Evolutionary conservation across 208 protist genomes (phyloP).

Genomic region (Trypanosoma avium): DNA sequence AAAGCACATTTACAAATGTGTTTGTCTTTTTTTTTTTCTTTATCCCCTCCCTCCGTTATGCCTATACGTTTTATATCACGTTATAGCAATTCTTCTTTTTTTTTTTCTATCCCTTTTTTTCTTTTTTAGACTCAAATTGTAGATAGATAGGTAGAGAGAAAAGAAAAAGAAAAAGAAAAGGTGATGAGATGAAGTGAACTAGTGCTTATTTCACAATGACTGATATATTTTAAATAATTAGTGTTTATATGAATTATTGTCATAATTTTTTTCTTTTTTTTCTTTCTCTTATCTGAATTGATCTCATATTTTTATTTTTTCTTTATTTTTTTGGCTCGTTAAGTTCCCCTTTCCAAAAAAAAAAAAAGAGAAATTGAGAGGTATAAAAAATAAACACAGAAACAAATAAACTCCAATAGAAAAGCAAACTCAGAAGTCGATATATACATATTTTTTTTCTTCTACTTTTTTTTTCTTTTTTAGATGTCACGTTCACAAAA

Average conservation of each 20-base stretch:
- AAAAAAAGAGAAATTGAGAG: background rate
- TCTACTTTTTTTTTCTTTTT: background rate
- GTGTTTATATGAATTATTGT: background rate
- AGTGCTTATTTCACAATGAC: background rate
- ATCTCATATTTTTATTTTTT: background rate
- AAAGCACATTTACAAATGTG: too few species aligned
- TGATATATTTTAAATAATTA: background rate
- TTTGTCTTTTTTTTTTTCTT: too few species aligned
- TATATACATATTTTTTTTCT: background rate
- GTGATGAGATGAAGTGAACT: too few species aligned
- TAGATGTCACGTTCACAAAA: conserved; percentile 11
- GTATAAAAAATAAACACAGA: background rate
- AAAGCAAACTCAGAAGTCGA: too few species aligned
- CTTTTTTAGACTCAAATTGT: too few species aligned
- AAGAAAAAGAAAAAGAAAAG: too few species aligned
- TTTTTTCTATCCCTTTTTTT: too few species aligned
- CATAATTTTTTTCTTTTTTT: background rate
- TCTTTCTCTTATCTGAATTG: background rate
- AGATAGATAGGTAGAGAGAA: too few species aligned
- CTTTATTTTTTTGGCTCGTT: background rate
- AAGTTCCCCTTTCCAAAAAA: background rate
- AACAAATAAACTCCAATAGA: too few species aligned
- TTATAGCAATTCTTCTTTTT: too few species aligned
- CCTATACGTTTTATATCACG: too few species aligned
- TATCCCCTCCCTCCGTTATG: too few species aligned